Evolutionary conservation across 495 filamentous ascomycete species (phyloP), one percentile per base, ranked within the genome.

Genomic region (Acidomyces sp.): DNA sequence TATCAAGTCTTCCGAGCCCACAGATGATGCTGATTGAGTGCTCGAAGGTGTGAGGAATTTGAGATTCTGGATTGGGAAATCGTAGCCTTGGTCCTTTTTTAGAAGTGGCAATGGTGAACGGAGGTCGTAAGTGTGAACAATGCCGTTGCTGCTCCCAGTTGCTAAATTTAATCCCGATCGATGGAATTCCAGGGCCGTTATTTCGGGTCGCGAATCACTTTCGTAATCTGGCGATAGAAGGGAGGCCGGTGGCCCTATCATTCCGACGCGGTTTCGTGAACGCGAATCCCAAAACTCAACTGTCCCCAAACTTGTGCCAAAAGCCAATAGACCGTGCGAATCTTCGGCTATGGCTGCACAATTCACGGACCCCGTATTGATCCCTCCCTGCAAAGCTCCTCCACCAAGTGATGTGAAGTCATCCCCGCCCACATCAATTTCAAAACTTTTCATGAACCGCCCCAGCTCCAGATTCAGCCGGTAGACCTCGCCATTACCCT

Each of bases 251-350:
- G 47, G 54, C 0, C 58, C 51, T 3, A 99, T 64, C 16, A 85
- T 65, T 17, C 82, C 85, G n/a, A 90, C 77, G 20, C 85, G 71
- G 41, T 75, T 77, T 54, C 84, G 79, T 39, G 77, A 80, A 46
- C 92, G 69, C 3, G 86, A 70, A 56, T 99, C 92, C 81, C 84
- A 99, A 48, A 96, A 85, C 49, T 96, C 92, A 22, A 96, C 86
- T 4, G 85, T 92, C n/a, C 92, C 88, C 27, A 83, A 62, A 2
- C 82, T 82, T n/a, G 92, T 96, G 23, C 92, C 92, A 52, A 99
- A 96, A 1, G 92, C 86, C 30, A 88, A 69, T 9, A 99, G 68
- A 29, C 85, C 86, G 57, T 99, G 92, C 29, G 82, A 86, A 9
- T 79, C 76, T 53, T 94, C 85, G 10, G 90, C 92, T 36, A 95